Conservation (phyloP, 1,284 basidiomycete genomes). For the Sporisorium scitamineum region DNA sequence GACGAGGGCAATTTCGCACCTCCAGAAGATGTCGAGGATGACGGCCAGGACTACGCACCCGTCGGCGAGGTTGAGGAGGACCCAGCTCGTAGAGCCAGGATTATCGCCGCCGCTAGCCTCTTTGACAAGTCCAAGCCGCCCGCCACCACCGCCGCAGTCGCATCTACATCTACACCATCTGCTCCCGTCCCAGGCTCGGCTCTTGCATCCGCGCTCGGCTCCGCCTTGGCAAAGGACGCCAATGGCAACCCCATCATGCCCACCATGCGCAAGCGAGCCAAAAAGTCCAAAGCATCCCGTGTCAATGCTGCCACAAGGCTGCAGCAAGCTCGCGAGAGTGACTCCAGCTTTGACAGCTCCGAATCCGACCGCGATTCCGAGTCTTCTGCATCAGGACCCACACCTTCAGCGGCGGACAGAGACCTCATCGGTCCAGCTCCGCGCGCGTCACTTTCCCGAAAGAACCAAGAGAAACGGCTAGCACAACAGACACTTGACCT, state of each 20-base stretch:
- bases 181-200: conserved; percentile 26
- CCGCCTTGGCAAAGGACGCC: conserved; percentile 59
- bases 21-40: conserved; percentile 42
- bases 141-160: conserved; percentile 3
- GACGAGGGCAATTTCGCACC: conserved; percentile 33
- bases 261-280: conserved; percentile 55
- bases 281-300: conserved; percentile 33
- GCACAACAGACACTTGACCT: conserved; percentile 2
- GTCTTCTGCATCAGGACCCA: conserved; percentile 12
- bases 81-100: conserved; percentile 43
- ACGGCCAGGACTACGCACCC: conserved; percentile 35
- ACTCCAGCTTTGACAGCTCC: conserved; percentile 62
- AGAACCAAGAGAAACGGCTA: conserved; percentile 34
- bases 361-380: conserved; percentile 42
- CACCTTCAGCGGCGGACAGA: background rate
- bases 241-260: conserved; percentile 56
- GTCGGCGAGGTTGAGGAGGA: conserved; percentile 51
- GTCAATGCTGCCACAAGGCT: conserved; percentile 39
- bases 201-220: conserved; percentile 52
- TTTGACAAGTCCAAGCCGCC: conserved; percentile 37
- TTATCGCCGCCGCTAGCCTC: conserved; percentile 46
- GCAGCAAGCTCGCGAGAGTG: conserved; percentile 37
- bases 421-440: conserved; percentile 41
- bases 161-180: conserved; percentile 11
- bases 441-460: conserved; percentile 33